A percentile compares a stretch with the other conserved stretches of the same genome.
These are phyloP conservation scores for Plasmodium fragile DNA, from an alignment of 169 alveolate species.

Conservation along the genomic window DNA sequence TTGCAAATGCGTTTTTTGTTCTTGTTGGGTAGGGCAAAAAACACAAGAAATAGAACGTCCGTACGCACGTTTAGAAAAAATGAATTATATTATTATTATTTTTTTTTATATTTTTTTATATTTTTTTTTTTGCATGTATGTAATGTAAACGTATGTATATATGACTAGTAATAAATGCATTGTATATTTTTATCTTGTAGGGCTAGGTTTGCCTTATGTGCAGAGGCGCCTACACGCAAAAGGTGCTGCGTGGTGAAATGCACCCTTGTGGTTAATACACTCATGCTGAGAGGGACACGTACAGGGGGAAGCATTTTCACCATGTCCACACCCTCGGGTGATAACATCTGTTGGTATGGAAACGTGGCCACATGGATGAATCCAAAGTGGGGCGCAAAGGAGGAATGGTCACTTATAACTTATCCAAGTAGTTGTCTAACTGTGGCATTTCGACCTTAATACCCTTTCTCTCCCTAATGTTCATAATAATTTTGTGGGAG, in stretches of 20 bases:
- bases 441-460: slow-evolving; percentile 97
- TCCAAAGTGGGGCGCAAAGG: neutral
- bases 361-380: neutral
- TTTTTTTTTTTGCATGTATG: neutral
- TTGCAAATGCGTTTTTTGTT: neutral
- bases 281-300: neutral
- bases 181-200: neutral
- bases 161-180: neutral
- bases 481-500: slow-evolving; percentile 93
- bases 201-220: neutral
- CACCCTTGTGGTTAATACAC: neutral
- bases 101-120: neutral
- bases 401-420: slow-evolving; percentile 88
- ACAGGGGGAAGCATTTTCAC: neutral
- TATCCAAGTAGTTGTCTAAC: slow-evolving; percentile 96
- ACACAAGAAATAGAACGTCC: neutral
- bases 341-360: neutral
- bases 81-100: neutral
- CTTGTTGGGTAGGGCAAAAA: neutral
- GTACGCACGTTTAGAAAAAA: neutral
- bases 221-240: neutral
- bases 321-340: neutral
- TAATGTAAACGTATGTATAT: neutral
- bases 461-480: slow-evolving; percentile 98
- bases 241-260: neutral